Base-by-base conservation (phyloP, 2,329 filamentous ascomycete genomes). In the Akanthomyces uredinophilus region DNA sequence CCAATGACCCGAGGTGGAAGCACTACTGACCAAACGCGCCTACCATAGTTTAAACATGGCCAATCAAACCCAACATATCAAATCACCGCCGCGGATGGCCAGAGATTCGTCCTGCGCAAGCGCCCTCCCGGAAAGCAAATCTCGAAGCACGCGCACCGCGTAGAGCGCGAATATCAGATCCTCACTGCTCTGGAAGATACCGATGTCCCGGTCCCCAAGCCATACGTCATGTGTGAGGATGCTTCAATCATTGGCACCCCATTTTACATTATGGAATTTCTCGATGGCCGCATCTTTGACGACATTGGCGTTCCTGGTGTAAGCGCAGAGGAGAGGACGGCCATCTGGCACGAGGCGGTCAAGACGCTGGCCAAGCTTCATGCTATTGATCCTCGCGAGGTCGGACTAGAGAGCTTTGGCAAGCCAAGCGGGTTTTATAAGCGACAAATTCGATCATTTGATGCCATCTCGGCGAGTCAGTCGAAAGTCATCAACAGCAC, bases 201-300 rank as follows among this genome's bases (percentile, higher is more conserved):
- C 27, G 85, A 89, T 71, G 90, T 96, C 7, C 91, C 92, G 0
- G 90, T 95, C 0, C 92, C 92, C 1, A 86, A 82, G 70, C 83
- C 90, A 3, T 87, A 90, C 71, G 88, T 86, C 68, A 83, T 96
- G 22, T 96, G 92, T 75, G 87, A 92, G 72, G 91, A 96, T 76
- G 76, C 78, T 35, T 77, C 74, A 60, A 82, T 96, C n/a, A 80
- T 96, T 65, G 92, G 91, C 47, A 96, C 91, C 4, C 83, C 91
- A 14, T 96, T 96, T 76, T 96, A 96, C 77, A 87, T 96, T 70
- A 96, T 96, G 92, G 86, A 90, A 71, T 96, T 92, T 73, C 80
- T 96, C 62, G 88, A 94, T 69, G 92, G 92, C 35, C 86, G 92
- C 68, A 94, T 96, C 76, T 90, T 96, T 71, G 89, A 91, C 68